Evolutionary conservation across 1,284 basidiomycete species (phyloP).

Genomic region (Porodaedalea pini): DNA sequence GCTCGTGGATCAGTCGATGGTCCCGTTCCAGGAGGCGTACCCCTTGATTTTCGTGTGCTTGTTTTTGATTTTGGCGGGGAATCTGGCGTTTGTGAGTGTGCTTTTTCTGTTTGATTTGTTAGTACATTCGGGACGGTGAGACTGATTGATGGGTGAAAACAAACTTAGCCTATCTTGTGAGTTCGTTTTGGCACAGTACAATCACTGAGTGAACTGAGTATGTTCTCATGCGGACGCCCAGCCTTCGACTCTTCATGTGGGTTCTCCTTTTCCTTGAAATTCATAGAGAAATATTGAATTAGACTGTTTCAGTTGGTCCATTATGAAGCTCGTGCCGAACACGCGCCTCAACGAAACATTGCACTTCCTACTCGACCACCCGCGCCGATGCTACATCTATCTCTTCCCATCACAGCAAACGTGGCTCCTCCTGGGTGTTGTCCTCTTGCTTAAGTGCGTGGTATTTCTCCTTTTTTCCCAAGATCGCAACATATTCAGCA

Average conservation of each 20-base stretch:
- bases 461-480: background rate
- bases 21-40: constrained; percentile 88
- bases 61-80: constrained; percentile 83
- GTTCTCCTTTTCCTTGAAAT: background rate
- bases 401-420: constrained; percentile 95
- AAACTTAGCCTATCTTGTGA: constrained; percentile 44
- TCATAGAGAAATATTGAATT: background rate
- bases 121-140: background rate
- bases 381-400: constrained; percentile 93
- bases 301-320: constrained; percentile 57
- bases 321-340: constrained; percentile 61
- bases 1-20: constrained; percentile 85
- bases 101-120: background rate
- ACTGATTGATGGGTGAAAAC: constrained; percentile 3
- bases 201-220: background rate
- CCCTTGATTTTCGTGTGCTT: constrained; percentile 68
- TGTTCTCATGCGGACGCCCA: background rate
- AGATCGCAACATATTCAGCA: too few species aligned
- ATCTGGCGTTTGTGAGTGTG: constrained; percentile 82
- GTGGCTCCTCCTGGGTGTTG: constrained; percentile 79
- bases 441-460: constrained; percentile 66
- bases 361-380: constrained; percentile 94
- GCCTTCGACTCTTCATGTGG: constrained; percentile 22
- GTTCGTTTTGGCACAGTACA: constrained; percentile 29
- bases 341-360: constrained; percentile 74